Conservation (phyloP, 305 asterid genomes). For the Euphrasia arctica region DNA sequence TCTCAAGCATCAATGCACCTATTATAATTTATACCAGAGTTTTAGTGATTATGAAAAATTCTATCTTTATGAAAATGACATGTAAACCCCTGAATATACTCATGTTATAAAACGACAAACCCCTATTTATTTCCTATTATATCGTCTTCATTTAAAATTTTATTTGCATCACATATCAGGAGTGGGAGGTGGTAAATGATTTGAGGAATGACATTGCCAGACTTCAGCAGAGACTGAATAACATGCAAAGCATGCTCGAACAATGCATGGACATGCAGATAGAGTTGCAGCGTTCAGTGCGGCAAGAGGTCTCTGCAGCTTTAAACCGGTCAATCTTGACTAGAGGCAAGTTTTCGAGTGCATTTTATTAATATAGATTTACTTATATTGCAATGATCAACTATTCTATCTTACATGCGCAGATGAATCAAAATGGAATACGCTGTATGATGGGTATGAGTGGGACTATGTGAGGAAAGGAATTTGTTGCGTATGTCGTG, state of each 20-base stretch:
- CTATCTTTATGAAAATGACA: no score
- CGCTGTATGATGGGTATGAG: conserved; percentile 39
- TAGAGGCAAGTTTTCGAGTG: conserved; percentile 24
- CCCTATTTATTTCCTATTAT: neutral
- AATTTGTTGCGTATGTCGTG: conserved; percentile 65
- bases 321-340: conserved; percentile 50
- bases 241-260: conserved; percentile 85
- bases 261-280: conserved; percentile 94
- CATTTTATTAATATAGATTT: neutral
- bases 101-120: no score
- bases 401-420: conserved; percentile 11
- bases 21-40: neutral
- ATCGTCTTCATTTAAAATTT: neutral
- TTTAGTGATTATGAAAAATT: no score
- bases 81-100: no score
- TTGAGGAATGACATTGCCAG: conserved; percentile 73
- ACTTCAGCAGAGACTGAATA: conserved; percentile 78
- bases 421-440: conserved; percentile 35
- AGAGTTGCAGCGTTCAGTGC: conserved; percentile 77
- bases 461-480: conserved; percentile 75
- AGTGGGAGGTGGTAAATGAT: conserved; percentile 74
- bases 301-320: conserved; percentile 92
- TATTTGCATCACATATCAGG: conserved; percentile 34
- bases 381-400: no score
- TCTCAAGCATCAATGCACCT: conserved; percentile 15